Base-by-base conservation (phyloP, 257 asterid species). In the Catharanthus roseus region DNA sequence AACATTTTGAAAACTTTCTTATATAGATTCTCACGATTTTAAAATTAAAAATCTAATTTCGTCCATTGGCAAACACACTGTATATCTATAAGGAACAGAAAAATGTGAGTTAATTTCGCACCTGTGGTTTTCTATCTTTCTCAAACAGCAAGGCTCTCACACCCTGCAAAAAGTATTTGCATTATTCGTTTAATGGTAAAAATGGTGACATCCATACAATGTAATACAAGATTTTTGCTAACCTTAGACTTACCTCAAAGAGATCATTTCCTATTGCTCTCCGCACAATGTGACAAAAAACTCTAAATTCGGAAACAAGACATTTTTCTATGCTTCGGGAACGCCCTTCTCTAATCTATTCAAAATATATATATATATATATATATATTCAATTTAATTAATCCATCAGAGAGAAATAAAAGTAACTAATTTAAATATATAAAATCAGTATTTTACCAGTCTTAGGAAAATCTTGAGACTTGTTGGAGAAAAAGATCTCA, bases 331-430 rank as follows among this genome's bases (percentile, higher is more conserved):
- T 62, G 7, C 44, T 26, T 42, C 26, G 45, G 3, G 21, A 33
- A 12, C 76, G 55, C 28, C 80, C 77, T 45, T 77, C 50, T 66
- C 80, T 71, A 23, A 77, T 57, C 76, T 65, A 61, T n/a, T n/a
- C n/a, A n/a, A n/a, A n/a, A n/a, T n/a, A n/a, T n/a, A n/a, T n/a
- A n/a, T n/a, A n/a, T n/a, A n/a, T n/a, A n/a, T n/a, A n/a, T n/a
- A n/a, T n/a, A n/a, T n/a, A n/a, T n/a, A n/a, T n/a, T n/a, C n/a
- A n/a, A n/a, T n/a, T n/a, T n/a, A n/a, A n/a, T n/a, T n/a, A n/a
- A n/a, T n/a, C n/a, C n/a, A n/a, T n/a, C n/a, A n/a, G n/a, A 0
- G 50, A 0, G 38, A 7, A 64, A 19, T 18, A 6, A 61, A 31
- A 24, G 2, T 41, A 4, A 3, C 34, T 21, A 39, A 57, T 4